Base-by-base conservation (phyloP, 2,329 filamentous ascomycete genomes). In the Berkeleyomyces basicola region DNA sequence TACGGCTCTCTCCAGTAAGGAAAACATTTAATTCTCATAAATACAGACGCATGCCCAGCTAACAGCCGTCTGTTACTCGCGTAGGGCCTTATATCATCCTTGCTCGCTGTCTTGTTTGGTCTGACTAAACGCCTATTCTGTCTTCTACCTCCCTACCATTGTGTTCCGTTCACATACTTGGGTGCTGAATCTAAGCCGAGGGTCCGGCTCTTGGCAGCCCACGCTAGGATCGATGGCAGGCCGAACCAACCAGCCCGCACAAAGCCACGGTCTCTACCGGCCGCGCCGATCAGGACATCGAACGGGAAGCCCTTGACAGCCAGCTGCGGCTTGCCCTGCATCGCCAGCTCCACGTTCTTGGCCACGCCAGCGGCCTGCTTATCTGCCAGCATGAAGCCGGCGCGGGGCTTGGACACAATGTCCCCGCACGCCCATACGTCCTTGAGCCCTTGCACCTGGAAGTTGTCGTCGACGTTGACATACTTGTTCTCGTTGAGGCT, bases 321-420 rank as follows among this genome's bases (percentile, higher is more conserved):
- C 2, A 71, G 65, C 16, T 78, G 77, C 11, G 68, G 63, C 70
- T 77, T 77, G 65, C 73, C 77, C 62, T 72, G 72, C 31, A 82
- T 70, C 3, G 70, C 73, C 11, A 76, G 73, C n/a, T 76, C 76
- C 60, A 82, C 72, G 67, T 82, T 82, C 72, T 78, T 79, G 57
- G 72, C 77, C 2, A 81, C 78, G 39, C 76, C 77, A 23, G 74
- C 74, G 2, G 79, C 78, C 69, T 82, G 79, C 66, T 79, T 79
- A 63, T 81, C 83, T 0, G 82, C 82, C 63, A 81, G 76, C 71
- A 84, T 78, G 68, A 83, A 84, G 1, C 80, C 80, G 4, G 81
- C 76, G 33, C 75, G 73, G 31, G 79, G 78, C 68, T 75, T 75
- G 66, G 75, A 77, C 33, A 81, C 76, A 49, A 80, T 70, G 62